Conservation (phyloP, 495 filamentous ascomycete genomes). For the Aspergillus nidulans region DNA sequence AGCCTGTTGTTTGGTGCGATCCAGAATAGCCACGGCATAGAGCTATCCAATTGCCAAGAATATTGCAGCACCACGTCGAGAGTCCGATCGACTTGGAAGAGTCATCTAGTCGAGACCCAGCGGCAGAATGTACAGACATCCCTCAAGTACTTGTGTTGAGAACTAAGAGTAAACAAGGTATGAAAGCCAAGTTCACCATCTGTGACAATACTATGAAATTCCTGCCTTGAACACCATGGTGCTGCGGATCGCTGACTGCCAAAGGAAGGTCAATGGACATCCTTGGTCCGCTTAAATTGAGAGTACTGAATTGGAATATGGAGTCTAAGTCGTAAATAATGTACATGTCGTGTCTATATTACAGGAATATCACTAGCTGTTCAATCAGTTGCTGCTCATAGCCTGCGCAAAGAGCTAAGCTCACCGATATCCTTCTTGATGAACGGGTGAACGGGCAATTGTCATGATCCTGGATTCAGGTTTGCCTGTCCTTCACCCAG, state of each 20-base stretch:
- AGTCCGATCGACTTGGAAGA: neutral
- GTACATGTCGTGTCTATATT: slow-evolving; percentile 20
- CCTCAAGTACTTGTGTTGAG: too few species aligned
- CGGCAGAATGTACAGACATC: too few species aligned
- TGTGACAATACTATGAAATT: neutral
- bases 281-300: neutral
- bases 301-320: neutral
- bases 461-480: slow-evolving; percentile 21
- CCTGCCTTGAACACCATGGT: neutral
- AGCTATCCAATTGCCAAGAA: neutral
- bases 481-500: slow-evolving; percentile 16
- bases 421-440: slow-evolving; percentile 6
- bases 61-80: neutral
- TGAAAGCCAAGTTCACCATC: neutral
- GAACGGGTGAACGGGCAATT: neutral
- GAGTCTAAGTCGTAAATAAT: slow-evolving; percentile 11
- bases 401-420: neutral
- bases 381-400: neutral
- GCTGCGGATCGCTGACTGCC: neutral
- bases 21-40: neutral
- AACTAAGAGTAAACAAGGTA: too few species aligned
- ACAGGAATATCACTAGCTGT: slow-evolving; percentile 2
- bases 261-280: neutral
- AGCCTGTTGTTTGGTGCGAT: neutral
- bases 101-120: too few species aligned